A percentile compares a stretch with the other conserved stretches of the same genome.
These are phyloP conservation scores for Ceratocystis cubensis DNA, from an alignment of 2,329 filamentous ascomycete species.

Conservation along the genomic window DNA sequence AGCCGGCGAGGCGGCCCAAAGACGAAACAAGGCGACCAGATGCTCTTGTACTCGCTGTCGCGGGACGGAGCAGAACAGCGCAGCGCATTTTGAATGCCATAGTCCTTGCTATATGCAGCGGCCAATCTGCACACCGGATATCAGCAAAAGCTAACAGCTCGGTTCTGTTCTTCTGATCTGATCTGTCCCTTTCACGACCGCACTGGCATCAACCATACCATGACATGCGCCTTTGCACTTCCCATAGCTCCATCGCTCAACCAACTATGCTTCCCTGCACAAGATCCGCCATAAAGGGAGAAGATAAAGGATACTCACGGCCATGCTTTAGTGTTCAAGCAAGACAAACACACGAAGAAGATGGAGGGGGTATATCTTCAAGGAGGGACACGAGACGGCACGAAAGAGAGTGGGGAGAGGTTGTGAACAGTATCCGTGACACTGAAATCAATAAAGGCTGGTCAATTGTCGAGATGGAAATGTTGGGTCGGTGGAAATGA, in stretches of 20 bases:
- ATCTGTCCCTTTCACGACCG: neutral
- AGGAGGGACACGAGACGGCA: neutral
- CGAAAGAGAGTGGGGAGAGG: too few relatives aligned
- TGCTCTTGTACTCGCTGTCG: neutral
- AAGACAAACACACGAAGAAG: neutral
- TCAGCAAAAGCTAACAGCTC: neutral
- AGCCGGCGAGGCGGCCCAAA: neutral
- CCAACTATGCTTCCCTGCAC: too few relatives aligned
- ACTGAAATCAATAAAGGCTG: too few relatives aligned
- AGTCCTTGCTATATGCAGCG: neutral
- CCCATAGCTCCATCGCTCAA: neutral
- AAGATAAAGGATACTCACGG: slow-evolving; percentile 3
- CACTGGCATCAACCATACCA: neutral
- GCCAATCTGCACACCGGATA: neutral
- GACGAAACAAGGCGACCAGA: neutral
- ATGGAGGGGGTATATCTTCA: neutral
- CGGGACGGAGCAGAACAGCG: neutral
- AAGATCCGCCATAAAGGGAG: too few relatives aligned
- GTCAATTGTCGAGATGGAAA: too few relatives aligned
- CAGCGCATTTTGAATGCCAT: neutral
- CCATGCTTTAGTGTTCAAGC: neutral
- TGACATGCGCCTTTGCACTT: neutral
- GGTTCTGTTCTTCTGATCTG: neutral
- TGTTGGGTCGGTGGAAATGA: too few relatives aligned
- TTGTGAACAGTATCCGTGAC: too few relatives aligned